Conservation (phyloP, 2,329 filamentous ascomycete genomes). For the Colletotrichum sp. region DNA sequence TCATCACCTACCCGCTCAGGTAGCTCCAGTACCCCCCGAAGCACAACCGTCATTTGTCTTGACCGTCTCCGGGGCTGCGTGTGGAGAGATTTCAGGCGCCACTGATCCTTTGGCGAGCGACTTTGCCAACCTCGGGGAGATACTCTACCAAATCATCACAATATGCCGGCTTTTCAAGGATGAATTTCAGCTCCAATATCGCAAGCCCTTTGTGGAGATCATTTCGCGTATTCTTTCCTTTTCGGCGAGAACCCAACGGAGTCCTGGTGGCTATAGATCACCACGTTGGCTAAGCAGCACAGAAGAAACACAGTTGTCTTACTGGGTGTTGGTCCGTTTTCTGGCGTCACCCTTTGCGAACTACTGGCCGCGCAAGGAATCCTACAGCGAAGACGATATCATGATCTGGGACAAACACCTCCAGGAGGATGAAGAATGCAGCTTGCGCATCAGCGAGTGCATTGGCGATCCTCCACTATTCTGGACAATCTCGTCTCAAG, state of each 20-base stretch:
- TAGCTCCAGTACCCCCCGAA: neutral
- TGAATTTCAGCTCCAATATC: neutral
- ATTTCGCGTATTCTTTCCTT: neutral
- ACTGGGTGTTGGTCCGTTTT: neutral
- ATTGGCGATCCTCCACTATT: neutral
- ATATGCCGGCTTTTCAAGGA: neutral
- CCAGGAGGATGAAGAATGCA: neutral
- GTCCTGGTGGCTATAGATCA: neutral
- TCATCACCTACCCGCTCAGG: neutral
- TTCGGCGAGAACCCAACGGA: neutral
- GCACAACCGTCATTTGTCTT: neutral
- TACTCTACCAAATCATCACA: neutral
- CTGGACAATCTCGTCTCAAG: neutral
- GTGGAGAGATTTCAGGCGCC: neutral
- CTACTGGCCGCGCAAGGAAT: neutral
- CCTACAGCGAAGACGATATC: neutral
- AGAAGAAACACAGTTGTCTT: neutral
- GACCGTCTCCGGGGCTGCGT: neutral
- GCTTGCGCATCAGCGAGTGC: neutral
- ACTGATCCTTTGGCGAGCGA: neutral
- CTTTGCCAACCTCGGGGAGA: neutral
- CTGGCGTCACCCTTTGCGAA: neutral
- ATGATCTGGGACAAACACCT: neutral
- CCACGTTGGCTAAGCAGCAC: neutral
- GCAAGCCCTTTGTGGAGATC: neutral